Conservation (phyloP, 768 basidiomycete genomes). For the Collybia nuda region DNA sequence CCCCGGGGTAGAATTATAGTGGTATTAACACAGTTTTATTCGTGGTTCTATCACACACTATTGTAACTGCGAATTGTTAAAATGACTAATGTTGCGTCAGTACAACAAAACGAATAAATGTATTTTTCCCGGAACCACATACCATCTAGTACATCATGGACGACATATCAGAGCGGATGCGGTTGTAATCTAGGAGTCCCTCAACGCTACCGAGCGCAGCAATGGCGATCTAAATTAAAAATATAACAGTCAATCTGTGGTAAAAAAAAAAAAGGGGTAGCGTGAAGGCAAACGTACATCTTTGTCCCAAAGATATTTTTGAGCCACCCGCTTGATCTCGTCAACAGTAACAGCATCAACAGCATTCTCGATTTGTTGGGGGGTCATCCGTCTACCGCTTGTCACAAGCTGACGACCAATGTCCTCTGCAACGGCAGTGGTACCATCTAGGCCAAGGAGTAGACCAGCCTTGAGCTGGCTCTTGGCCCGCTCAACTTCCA, state of each 20-base stretch:
- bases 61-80: background rate
- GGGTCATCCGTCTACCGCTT: slow-evolving; percentile 85
- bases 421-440: slow-evolving; percentile 95
- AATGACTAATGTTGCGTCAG: background rate
- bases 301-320: slow-evolving; percentile 97
- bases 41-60: background rate
- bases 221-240: slow-evolving; percentile 60
- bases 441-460: slow-evolving; percentile 90
- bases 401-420: slow-evolving; percentile 98
- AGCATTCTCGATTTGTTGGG: slow-evolving; percentile 90
- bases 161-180: slow-evolving; percentile 81
- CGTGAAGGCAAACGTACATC: slow-evolving; percentile 57
- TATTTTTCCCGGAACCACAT: background rate
- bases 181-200: slow-evolving; percentile 93
- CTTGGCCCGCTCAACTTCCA: slow-evolving; percentile 96
- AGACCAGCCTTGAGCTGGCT: slow-evolving; percentile 96
- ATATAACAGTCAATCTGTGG: slow-evolving; percentile 4
- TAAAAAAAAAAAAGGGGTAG: background rate
- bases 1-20: no score
- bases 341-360: slow-evolving; percentile 86
- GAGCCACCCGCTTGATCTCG: slow-evolving; percentile 92
- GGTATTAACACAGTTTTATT: slow-evolving; percentile 2
- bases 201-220: slow-evolving; percentile 91
- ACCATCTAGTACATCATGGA: slow-evolving; percentile 67
- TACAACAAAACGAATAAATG: background rate